Evolutionary conservation across 1,139 yeast genomes (phyloP).

Genomic region (Magnusiomyces sp.): DNA sequence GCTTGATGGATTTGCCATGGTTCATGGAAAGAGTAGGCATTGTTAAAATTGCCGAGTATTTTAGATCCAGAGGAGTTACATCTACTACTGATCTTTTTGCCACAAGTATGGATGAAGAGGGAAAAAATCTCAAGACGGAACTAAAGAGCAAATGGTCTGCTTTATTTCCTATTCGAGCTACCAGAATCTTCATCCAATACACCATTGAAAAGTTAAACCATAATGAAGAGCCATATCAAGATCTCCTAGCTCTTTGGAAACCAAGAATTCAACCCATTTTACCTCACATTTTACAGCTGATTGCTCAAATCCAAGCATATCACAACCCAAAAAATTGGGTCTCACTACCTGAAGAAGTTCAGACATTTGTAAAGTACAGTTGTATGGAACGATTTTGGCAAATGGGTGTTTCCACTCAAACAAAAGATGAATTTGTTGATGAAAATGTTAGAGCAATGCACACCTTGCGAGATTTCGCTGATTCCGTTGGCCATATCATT

Average conservation of each 20-base stretch:
- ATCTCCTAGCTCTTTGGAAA: constrained; percentile 74
- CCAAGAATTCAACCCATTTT: constrained; percentile 87
- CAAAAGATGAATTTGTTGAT: constrained; percentile 89
- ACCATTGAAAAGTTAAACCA: constrained; percentile 85
- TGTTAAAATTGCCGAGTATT: constrained; percentile 85
- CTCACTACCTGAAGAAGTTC: constrained; percentile 80
- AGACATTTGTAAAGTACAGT: constrained; percentile 77
- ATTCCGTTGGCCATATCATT: constrained; percentile 93
- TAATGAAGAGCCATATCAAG: constrained; percentile 64
- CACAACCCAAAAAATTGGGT: constrained; percentile 91
- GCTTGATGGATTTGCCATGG: constrained; percentile 85
- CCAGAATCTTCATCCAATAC: constrained; percentile 89
- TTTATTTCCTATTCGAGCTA: constrained; percentile 89
- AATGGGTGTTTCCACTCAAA: constrained; percentile 90
- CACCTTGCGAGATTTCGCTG: constrained; percentile 92
- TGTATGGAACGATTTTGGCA: constrained; percentile 97
- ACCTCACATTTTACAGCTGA: constrained; percentile 79
- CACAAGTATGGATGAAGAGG: constrained; percentile 88
- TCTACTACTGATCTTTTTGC: constrained; percentile 66
- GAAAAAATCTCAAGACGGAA: constrained; percentile 62
- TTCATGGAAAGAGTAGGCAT: constrained; percentile 96
- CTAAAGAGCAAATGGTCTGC: constrained; percentile 90
- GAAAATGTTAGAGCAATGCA: constrained; percentile 92
- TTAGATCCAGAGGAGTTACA: constrained; percentile 71
- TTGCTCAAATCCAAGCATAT: constrained; percentile 87